A percentile compares a stretch with the other conserved stretches of the same genome.
These are phyloP conservation scores for Nigrospora osmanthi DNA, from an alignment of 2,329 filamentous ascomycete genomes.

Conservation along the genomic window DNA sequence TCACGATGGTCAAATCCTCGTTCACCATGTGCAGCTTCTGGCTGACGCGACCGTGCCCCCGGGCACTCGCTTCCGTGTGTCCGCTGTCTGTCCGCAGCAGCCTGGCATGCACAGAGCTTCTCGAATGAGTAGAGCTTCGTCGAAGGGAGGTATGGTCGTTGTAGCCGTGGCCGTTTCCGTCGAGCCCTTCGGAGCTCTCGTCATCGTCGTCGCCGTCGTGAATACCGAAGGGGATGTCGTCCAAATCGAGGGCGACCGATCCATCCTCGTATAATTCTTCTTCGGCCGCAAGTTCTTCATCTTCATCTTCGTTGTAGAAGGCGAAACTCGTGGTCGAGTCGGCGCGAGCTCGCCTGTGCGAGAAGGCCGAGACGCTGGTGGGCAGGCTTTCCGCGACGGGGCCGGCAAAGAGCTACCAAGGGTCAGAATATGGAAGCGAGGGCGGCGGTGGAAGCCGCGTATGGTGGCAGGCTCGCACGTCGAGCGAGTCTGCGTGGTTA, in stretches of 20 bases:
- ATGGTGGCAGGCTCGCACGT: background rate
- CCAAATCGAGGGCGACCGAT: slow-evolving; percentile 17
- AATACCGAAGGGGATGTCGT: slow-evolving; percentile 21
- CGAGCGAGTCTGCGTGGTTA: background rate
- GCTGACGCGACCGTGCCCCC: slow-evolving; percentile 56
- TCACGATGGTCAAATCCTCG: slow-evolving; percentile 88
- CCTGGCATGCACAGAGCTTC: slow-evolving; percentile 49
- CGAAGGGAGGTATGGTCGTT: slow-evolving; percentile 46
- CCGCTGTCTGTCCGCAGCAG: slow-evolving; percentile 66
- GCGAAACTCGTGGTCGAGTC: slow-evolving; percentile 86
- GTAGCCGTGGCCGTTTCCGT: slow-evolving; percentile 30
- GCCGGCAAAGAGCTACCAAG: slow-evolving; percentile 67
- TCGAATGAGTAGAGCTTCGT: slow-evolving; percentile 54
- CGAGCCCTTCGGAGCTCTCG: slow-evolving; percentile 30
- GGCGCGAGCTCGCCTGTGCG: slow-evolving; percentile 70
- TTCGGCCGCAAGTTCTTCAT: slow-evolving; percentile 39
- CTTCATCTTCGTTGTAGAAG: slow-evolving; percentile 70
- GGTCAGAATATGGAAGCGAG: background rate
- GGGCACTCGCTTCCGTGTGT: slow-evolving; percentile 59
- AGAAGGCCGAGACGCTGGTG: slow-evolving; percentile 85
- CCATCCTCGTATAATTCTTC: slow-evolving; percentile 33
- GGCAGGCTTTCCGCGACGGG: slow-evolving; percentile 95
- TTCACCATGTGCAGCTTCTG: slow-evolving; percentile 92
- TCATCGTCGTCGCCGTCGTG: slow-evolving; percentile 18
- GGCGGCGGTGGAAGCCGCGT: no score